These are phyloP conservation scores for Alternaria metachromatica DNA, from an alignment of 2,329 filamentous ascomycete genomes.

Conservation along the genomic window DNA sequence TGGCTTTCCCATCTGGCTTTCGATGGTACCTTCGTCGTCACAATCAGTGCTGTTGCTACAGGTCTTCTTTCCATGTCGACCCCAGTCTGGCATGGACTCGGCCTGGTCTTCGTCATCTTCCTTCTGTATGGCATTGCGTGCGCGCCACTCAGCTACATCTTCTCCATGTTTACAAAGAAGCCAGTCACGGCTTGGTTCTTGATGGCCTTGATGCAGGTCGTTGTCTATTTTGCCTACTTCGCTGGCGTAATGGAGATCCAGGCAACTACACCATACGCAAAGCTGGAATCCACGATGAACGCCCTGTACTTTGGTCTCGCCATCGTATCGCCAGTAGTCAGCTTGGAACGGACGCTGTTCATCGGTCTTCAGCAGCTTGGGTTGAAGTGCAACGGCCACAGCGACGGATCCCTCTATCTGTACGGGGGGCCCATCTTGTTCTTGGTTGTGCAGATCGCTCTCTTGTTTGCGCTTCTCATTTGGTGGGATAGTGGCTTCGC, in stretches of 20 bases:
- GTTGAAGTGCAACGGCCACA: constrained; percentile 71
- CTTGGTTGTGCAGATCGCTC: constrained; percentile 73
- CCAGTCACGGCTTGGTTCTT: constrained; percentile 87
- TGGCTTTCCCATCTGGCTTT: constrained; percentile 86
- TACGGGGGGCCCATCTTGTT: constrained; percentile 89
- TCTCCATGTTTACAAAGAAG: constrained; percentile 79
- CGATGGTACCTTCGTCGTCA: constrained; percentile 76
- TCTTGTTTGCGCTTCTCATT: constrained; percentile 75
- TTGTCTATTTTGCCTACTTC: constrained; percentile 55
- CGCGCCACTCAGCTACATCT: constrained; percentile 76
- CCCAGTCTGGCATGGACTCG: constrained; percentile 73
- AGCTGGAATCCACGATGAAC: constrained; percentile 27
- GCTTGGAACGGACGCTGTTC: constrained; percentile 72
- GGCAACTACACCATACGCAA: constrained; percentile 18
- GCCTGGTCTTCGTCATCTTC: constrained; percentile 82
- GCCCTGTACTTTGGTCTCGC: constrained; percentile 32
- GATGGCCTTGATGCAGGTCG: constrained; percentile 70
- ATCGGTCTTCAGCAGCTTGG: constrained; percentile 84
- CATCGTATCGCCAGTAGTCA: constrained; percentile 26
- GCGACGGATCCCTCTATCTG: constrained; percentile 72
- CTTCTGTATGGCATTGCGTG: constrained; percentile 79
- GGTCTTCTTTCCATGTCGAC: constrained; percentile 57
- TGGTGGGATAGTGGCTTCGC: constrained; percentile 77
- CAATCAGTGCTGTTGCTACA: constrained; percentile 64
- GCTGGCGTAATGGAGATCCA: constrained; percentile 32